Percentiles rank a stretch among this genome's conserved stretches.
phyloP scores from a whole-genome alignment of 192 early-diverging fungal species.

The Rhizophagus clarus region DNA sequence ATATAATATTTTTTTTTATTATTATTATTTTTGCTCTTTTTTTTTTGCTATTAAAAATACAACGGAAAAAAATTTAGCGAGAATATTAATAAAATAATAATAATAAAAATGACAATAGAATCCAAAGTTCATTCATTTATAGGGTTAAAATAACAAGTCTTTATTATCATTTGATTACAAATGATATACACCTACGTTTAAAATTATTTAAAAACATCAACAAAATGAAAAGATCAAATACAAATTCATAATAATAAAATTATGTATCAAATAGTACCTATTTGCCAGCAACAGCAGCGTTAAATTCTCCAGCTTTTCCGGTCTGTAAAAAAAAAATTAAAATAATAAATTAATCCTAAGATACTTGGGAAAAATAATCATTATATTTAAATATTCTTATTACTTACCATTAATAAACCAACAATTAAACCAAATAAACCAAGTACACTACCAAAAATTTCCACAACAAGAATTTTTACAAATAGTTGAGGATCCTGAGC shows the following conservation, averaged over 20 bases:
- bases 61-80: too few relatives aligned
- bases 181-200: too few relatives aligned
- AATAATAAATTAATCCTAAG: not conserved
- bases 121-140: too few relatives aligned
- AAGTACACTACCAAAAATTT: constrained; percentile 95
- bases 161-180: too few relatives aligned
- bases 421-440: constrained; percentile 97
- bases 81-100: too few relatives aligned
- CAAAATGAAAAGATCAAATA: too few relatives aligned
- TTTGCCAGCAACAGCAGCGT: not conserved
- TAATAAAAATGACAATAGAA: too few relatives aligned
- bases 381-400: not conserved
- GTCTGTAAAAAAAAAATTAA: constrained; percentile 1
- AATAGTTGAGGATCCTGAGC: constrained; percentile 93
- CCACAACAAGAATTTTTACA: constrained; percentile 97
- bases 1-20: too few relatives aligned
- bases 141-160: too few relatives aligned
- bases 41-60: too few relatives aligned
- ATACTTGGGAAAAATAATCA: not conserved
- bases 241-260: not conserved
- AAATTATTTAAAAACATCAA: too few relatives aligned
- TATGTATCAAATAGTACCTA: not conserved
- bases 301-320: not conserved
- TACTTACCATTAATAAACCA: constrained; percentile 76
- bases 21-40: too few relatives aligned